Evolutionary conservation across 768 basidiomycete genomes (phyloP), one percentile per base, ranked within the genome.

Genomic region (Boletus sensibilis): DNA sequence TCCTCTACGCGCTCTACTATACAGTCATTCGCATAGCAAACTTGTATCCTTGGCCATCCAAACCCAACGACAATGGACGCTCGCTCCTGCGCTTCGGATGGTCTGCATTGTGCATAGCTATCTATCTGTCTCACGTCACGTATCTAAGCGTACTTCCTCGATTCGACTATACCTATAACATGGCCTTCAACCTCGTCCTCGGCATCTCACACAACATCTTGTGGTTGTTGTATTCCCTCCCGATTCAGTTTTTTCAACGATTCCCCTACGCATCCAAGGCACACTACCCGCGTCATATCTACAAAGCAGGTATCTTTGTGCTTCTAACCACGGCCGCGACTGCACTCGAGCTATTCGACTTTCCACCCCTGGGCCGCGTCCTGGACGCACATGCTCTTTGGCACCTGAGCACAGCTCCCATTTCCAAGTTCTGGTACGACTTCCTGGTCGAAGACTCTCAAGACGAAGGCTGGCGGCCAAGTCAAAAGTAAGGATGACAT

Each of bases 81-180:
- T 37, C 60, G 53, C 45, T 46, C 55, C 59, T 38, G 53, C 67
- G 52, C 55, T 57, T 42, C 62, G 60, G 40, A 58, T 87, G 89
- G 80, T 72, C 80, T n/a, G 51, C 76, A 3, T 47, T 80, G 37
- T 90, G 85, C 68, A 69, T 76, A 35, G 39, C 87, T 20, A 67
- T 76, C 27, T 94, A 84, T 73, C 46, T 87, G 38, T 75, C 74
- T 12, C 96, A 98, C 67, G 73, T 94, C 63, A 79, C 85, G 13
- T 98, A 98, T 75, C 79, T 98, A 41, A 79, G 79, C 43, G 68
- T 86, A 14, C 80, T 86, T 43, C 86, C 87, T 27, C 84, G 87
- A 50, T 97, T 96, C 74, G 88, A 95, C 74, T 98, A 99, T 70
- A 74, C 87, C 8, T 99, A 97, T 78, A 98, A 98, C 78, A 91